A percentile compares a stretch with the other conserved stretches of the same genome.
These are phyloP conservation scores for Pythium phragmitis DNA, from an alignment of 352 stramenopile species.

Conservation along the genomic window DNA sequence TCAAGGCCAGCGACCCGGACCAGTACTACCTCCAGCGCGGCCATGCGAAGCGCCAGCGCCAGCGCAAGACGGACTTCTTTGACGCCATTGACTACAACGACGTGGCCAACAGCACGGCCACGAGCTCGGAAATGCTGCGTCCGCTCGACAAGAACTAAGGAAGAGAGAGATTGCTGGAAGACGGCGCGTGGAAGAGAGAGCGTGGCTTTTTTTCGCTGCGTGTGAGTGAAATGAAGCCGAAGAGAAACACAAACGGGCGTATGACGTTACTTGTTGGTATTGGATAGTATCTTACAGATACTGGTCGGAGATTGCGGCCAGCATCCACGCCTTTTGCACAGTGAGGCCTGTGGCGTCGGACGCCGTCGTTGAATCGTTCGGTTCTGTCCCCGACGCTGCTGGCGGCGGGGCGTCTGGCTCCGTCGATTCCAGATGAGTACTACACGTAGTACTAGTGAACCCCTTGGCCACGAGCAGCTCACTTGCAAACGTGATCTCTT, in stretches of 20 bases:
- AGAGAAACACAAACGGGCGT: background rate
- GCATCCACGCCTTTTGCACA: conserved; percentile 39
- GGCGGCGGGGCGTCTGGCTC: too few relatives aligned
- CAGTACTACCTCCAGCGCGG: conserved; percentile 83
- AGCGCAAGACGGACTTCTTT: conserved; percentile 61
- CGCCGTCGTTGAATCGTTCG: background rate
- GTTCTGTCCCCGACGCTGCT: background rate
- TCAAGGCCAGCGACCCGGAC: conserved; percentile 59
- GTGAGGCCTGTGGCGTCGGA: conserved; percentile 17
- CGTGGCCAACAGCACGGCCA: conserved; percentile 39
- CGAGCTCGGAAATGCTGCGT: conserved; percentile 52
- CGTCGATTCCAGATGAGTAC: too few relatives aligned
- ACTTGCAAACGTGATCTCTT: conserved; percentile 32
- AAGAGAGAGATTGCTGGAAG: background rate
- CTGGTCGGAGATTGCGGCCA: conserved; percentile 36
- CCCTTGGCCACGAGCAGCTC: conserved; percentile 19
- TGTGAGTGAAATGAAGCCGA: background rate
- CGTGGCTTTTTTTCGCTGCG: background rate
- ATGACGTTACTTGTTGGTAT: background rate
- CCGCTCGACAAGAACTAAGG: conserved; percentile 63
- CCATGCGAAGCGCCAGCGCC: conserved; percentile 66
- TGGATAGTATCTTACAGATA: conserved; percentile 27
- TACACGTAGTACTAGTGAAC: background rate
- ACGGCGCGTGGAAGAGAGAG: background rate
- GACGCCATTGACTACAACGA: conserved; percentile 88